Conservation (phyloP, 305 asterid species). For the Fraxinus greggii region DNA sequence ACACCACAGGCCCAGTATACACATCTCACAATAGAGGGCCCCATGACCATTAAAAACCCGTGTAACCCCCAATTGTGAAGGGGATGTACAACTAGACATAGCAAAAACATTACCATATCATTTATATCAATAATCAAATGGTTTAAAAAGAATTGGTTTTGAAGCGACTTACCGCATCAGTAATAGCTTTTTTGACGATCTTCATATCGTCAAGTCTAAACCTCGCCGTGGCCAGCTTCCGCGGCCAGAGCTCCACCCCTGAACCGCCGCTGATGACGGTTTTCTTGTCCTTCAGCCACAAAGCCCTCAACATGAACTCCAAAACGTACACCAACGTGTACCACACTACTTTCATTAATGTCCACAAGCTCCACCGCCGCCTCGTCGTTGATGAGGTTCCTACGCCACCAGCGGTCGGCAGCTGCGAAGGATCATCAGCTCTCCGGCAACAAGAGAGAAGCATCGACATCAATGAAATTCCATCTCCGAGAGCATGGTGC, state of each 20-base stretch:
- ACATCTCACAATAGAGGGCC: no score
- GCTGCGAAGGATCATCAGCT: conserved; percentile 43
- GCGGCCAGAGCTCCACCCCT: conserved; percentile 93
- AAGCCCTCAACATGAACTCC: conserved; percentile 45
- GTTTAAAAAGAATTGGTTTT: conserved; percentile 1
- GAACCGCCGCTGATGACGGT: conserved; percentile 75
- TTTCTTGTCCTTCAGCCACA: conserved; percentile 59
- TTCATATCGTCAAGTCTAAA: conserved; percentile 75
- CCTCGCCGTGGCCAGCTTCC: conserved; percentile 70
- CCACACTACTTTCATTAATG: conserved; percentile 42
- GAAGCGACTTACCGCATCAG: conserved; percentile 44
- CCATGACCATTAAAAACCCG: no score
- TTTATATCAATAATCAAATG: neutral
- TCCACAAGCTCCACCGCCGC: conserved; percentile 36
- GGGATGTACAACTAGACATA: no score
- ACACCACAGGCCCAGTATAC: no score
- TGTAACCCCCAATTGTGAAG: no score
- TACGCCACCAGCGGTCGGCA: conserved; percentile 41
- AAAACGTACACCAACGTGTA: conserved; percentile 44
- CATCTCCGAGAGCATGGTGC: conserved; percentile 95
- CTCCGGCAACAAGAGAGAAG: conserved; percentile 58
- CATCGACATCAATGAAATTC: conserved; percentile 73
- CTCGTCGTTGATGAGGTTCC: conserved; percentile 26
- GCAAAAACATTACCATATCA: no score
- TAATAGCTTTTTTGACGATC: conserved; percentile 53